phyloP scores from a whole-genome alignment of 148 eudicot genomes.

The Rhododendron ovatum region DNA sequence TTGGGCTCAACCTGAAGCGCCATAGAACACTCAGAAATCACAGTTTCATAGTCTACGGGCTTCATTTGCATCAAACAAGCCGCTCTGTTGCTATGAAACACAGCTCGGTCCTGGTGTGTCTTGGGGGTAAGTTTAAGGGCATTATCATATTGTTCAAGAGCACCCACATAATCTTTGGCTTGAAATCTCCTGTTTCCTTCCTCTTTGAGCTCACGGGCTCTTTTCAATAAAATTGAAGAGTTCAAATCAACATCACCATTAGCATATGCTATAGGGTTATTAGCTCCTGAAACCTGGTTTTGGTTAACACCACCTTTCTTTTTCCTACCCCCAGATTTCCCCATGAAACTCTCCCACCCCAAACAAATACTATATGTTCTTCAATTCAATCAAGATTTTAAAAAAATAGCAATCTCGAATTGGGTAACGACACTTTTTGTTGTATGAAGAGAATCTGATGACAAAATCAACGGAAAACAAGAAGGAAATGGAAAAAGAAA shows the following conservation, averaged over 20 bases:
- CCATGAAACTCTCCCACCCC: constrained; percentile 44
- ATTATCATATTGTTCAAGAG: constrained; percentile 74
- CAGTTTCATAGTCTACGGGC: constrained; percentile 72
- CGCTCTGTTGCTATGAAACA: constrained; percentile 86
- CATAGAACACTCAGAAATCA: constrained; percentile 67
- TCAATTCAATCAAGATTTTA: neutral
- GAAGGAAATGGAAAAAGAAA: neutral
- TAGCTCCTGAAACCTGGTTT: constrained; percentile 21
- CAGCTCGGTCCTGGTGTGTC: constrained; percentile 75
- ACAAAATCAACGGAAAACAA: neutral
- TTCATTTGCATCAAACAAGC: constrained; percentile 98
- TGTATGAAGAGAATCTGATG: neutral
- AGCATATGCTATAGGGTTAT: constrained; percentile 25
- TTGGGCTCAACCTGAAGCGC: constrained; percentile 86
- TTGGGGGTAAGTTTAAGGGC: constrained; percentile 81
- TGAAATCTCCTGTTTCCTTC: constrained; percentile 79
- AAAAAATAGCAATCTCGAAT: neutral
- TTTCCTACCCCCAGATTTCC: constrained; percentile 86
- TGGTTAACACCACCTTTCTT: constrained; percentile 61
- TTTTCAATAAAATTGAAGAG: constrained; percentile 58
- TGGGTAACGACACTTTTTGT: neutral
- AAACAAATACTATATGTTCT: neutral
- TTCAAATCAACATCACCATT: constrained; percentile 55
- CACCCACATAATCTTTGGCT: constrained; percentile 65
- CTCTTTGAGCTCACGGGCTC: constrained; percentile 88